Base-by-base conservation (phyloP, 2,329 filamentous ascomycete genomes). In the Fusarium sp. region DNA sequence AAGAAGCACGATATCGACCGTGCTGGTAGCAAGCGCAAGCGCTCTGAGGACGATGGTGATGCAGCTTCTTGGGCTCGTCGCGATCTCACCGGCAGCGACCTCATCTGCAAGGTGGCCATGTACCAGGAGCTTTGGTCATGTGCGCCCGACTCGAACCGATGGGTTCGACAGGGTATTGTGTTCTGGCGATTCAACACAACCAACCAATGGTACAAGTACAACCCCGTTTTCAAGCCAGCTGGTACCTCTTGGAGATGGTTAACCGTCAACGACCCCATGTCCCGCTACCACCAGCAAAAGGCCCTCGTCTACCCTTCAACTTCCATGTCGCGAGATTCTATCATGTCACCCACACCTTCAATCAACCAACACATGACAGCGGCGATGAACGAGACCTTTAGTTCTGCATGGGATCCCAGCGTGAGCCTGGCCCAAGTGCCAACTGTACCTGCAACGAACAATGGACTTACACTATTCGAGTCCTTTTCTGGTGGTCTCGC, bases 101-200 rank as follows among this genome's bases (percentile, higher is more conserved):
- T 90, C 60, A 84, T 90, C 54, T 82, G 85, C 69, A 85, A 86
- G 76, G 87, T 90, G 47, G 87, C 87, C 76, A 91, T 91, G 88
- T 88, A 89, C 76, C 89, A 91, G 76, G 89, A 91, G 80, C 83
- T 91, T 38, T 90, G 86, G 84, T 90, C 87, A 6, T 80, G 80
- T 67, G 78, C 86, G 6, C 84, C 84, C 8, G 82, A 83, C 61
- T 80, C 79, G 18, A 76, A 75, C 47, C 77, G 81, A 71, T 90
- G 87, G 86, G 84, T 82, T 12, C 85, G 87, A n/a, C 86, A 88
- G 52, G 85, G 83, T 34, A 85, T 90, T 60, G 83, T 91, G 58
- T 82, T 91, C 40, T 91, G 89, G 89, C 88, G 87, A 4, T 91
- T 91, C 77, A 82, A 82, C 76, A 82, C 81, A 13, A 82, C 84